Percentiles rank a stretch among this genome's conserved stretches.
Evolutionary conservation across 2,329 filamentous ascomycete genomes (phyloP).

Genomic region (Juglanconis sp.): DNA sequence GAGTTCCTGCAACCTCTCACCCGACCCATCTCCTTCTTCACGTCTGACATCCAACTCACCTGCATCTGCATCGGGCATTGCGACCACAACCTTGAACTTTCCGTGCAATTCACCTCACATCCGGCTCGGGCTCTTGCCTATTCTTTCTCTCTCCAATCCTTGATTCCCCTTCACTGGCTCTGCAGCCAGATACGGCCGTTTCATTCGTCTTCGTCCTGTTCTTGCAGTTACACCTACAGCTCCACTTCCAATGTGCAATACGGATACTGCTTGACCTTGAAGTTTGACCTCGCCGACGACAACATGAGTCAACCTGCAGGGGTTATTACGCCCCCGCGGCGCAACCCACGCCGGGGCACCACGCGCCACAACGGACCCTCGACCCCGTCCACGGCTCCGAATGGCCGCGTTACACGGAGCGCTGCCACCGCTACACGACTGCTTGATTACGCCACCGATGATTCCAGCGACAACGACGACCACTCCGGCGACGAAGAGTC

Average conservation of each 20-base stretch:
- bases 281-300: constrained; percentile 3
- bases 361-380: not conserved
- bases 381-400: constrained; percentile 11
- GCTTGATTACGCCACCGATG: not conserved
- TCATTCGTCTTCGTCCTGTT: no score
- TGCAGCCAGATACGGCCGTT: no score
- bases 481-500: not conserved
- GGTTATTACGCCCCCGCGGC: constrained; percentile 7
- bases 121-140: no score
- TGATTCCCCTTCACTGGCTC: no score
- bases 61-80: no score
- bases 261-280: not conserved
- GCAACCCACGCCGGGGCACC: constrained; percentile 16
- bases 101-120: no score
- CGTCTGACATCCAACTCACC: no score
- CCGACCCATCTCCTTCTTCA: no score
- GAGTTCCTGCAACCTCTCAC: no score
- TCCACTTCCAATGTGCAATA: not conserved
- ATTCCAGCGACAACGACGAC: not conserved
- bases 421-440: constrained; percentile 10
- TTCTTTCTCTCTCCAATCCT: no score
- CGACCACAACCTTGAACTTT: no score
- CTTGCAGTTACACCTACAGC: not conserved
- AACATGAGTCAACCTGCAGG: constrained; percentile 17
- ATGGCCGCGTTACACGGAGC: constrained; percentile 17